phyloP scores from a whole-genome alignment of 768 basidiomycete genomes.

The Chiua virens region DNA sequence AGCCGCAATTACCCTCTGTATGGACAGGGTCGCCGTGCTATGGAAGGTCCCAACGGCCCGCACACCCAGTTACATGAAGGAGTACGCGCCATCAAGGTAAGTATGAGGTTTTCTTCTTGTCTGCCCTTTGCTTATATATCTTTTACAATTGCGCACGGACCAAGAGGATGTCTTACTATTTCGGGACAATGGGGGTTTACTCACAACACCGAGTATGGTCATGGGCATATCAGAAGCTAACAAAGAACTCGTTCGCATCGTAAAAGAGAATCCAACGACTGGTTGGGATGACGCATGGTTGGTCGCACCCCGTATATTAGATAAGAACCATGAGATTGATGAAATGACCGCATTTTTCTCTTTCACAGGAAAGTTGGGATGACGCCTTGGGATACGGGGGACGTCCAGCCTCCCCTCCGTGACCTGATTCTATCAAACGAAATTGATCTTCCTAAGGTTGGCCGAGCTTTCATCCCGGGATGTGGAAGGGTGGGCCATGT shows the following conservation, averaged over 20 bases:
- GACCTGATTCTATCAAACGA: slow-evolving; percentile 49
- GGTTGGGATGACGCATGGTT: slow-evolving; percentile 26
- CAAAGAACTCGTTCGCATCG: too few relatives aligned
- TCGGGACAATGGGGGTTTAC: neutral
- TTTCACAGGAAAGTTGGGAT: slow-evolving; percentile 26
- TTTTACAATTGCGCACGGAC: slow-evolving; percentile 13
- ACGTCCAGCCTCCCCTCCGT: too few relatives aligned
- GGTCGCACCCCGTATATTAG: too few relatives aligned
- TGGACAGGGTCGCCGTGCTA: slow-evolving; percentile 59
- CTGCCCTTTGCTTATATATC: slow-evolving; percentile 9
- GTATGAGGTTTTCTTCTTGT: slow-evolving; percentile 38
- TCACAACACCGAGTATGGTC: too few relatives aligned
- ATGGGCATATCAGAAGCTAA: too few relatives aligned
- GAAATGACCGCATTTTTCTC: neutral
- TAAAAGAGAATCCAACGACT: too few relatives aligned
- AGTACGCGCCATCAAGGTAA: slow-evolving; percentile 65
- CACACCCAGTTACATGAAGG: slow-evolving; percentile 55
- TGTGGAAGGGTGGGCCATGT: slow-evolving; percentile 47
- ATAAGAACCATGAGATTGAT: neutral
- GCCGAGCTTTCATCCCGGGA: slow-evolving; percentile 52
- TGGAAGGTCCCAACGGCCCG: slow-evolving; percentile 54
- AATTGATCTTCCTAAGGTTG: slow-evolving; percentile 42
- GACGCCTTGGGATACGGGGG: slow-evolving; percentile 66
- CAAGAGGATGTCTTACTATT: slow-evolving; percentile 20
- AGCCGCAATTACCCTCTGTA: slow-evolving; percentile 44